Percentiles rank a stretch among this genome's conserved stretches.
Conservation (phyloP, 768 basidiomycete genomes). For the Macrolepiota fuliginosa region DNA sequence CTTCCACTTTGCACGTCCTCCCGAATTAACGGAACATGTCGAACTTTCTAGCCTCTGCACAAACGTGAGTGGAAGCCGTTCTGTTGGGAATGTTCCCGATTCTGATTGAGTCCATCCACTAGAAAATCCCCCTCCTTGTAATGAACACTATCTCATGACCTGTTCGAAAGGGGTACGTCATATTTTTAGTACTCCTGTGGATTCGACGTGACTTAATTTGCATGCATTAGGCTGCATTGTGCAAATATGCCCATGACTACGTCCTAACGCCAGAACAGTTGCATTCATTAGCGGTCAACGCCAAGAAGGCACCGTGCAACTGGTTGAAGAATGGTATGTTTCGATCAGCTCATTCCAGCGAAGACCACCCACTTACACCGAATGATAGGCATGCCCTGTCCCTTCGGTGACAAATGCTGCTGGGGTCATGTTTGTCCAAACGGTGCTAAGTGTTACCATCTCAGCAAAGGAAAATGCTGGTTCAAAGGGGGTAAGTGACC, state of each 20-base stretch:
- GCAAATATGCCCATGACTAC: slow-evolving; percentile 87
- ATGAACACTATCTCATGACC: slow-evolving; percentile 79
- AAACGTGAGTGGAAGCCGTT: slow-evolving; percentile 54
- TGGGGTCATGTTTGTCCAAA: slow-evolving; percentile 85
- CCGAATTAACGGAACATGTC: slow-evolving; percentile 5
- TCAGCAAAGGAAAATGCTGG: slow-evolving; percentile 83
- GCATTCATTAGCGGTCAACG: slow-evolving; percentile 66
- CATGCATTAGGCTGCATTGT: slow-evolving; percentile 46
- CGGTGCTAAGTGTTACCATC: slow-evolving; percentile 68
- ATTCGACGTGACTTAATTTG: slow-evolving; percentile 16
- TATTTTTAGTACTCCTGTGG: slow-evolving; percentile 5
- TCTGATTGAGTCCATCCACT: slow-evolving; percentile 14
- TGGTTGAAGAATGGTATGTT: slow-evolving; percentile 72
- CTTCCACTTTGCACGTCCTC: neutral
- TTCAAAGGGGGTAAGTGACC: slow-evolving; percentile 63
- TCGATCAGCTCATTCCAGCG: neutral
- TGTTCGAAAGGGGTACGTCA: slow-evolving; percentile 72
- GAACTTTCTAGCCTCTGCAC: slow-evolving; percentile 57
- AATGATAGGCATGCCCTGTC: slow-evolving; percentile 61
- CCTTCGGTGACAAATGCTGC: slow-evolving; percentile 74
- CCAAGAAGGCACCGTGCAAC: slow-evolving; percentile 85
- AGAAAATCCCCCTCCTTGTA: slow-evolving; percentile 86
- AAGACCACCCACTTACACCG: neutral
- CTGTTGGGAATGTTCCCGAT: neutral
- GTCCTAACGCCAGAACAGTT: slow-evolving; percentile 69